Conservation (phyloP, 106 monocot genomes). For the Narthecium ossifragum region DNA sequence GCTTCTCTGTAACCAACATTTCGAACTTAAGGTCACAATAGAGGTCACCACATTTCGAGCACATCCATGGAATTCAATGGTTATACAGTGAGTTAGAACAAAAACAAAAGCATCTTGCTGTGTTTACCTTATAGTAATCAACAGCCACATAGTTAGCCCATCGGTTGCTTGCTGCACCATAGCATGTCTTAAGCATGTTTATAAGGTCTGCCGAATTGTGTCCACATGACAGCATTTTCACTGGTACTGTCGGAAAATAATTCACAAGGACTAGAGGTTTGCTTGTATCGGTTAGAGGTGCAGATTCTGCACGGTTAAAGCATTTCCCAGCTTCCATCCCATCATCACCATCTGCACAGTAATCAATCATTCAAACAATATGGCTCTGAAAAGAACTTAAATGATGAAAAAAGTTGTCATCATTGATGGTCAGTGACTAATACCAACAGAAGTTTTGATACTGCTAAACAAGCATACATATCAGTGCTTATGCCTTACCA, state of each 20-base stretch:
- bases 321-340: constrained; percentile 59
- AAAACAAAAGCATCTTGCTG: no score
- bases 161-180: neutral
- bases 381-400: no score
- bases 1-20: constrained; percentile 46
- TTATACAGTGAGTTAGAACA: no score
- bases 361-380: neutral
- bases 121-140: constrained; percentile 8
- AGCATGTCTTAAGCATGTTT: neutral
- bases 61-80: no score
- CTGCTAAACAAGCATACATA: no score
- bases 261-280: constrained; percentile 38
- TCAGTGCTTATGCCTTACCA: no score
- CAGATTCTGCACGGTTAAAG: constrained; percentile 60
- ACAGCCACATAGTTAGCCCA: constrained; percentile 1
- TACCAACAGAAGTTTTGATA: no score
- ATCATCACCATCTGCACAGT: constrained; percentile 53
- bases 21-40: no score
- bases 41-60: no score
- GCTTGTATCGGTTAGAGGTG: constrained; percentile 42
- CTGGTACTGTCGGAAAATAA: neutral
- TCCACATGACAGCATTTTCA: neutral
- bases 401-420: neutral
- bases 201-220: neutral
- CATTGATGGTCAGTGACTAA: no score